phyloP scores from a whole-genome alignment of 2,329 filamentous ascomycete species.

The Albifimbria verrucaria region DNA sequence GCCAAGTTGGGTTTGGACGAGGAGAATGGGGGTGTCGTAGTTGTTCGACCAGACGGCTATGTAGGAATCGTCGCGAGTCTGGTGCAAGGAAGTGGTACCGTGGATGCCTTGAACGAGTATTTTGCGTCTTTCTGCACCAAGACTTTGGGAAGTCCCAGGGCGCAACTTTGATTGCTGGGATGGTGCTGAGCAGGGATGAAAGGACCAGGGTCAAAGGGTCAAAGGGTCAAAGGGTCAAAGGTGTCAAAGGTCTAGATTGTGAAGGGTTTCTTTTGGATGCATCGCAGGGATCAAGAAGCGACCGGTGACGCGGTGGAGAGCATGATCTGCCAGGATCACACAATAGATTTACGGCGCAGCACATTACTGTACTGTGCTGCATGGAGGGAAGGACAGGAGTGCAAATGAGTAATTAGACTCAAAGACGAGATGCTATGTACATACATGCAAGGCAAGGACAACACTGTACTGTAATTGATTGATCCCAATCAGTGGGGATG shows the following conservation, averaged over 20 bases:
- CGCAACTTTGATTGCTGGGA: conserved; percentile 19
- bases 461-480: too few relatives aligned
- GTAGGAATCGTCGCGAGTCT: conserved; percentile 73
- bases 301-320: too few relatives aligned
- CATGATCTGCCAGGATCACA: too few relatives aligned
- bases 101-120: conserved; percentile 79
- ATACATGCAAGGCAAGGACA: too few relatives aligned
- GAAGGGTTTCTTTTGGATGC: too few relatives aligned
- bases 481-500: too few relatives aligned
- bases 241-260: not conserved
- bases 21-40: conserved; percentile 72
- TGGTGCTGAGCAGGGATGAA: not conserved
- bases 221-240: not conserved
- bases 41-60: conserved; percentile 85
- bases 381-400: too few relatives aligned
- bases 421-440: too few relatives aligned
- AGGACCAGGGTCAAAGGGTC: not conserved
- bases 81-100: conserved; percentile 72
- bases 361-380: too few relatives aligned
- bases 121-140: conserved; percentile 72
- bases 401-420: too few relatives aligned
- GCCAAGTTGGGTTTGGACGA: conserved; percentile 80
- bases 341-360: too few relatives aligned
- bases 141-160: conserved; percentile 36
- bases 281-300: too few relatives aligned